A percentile compares a stretch with the other conserved stretches of the same genome.
These are phyloP conservation scores for Dipodascus geniculatus DNA, from an alignment of 805 yeast species.

Conservation along the genomic window DNA sequence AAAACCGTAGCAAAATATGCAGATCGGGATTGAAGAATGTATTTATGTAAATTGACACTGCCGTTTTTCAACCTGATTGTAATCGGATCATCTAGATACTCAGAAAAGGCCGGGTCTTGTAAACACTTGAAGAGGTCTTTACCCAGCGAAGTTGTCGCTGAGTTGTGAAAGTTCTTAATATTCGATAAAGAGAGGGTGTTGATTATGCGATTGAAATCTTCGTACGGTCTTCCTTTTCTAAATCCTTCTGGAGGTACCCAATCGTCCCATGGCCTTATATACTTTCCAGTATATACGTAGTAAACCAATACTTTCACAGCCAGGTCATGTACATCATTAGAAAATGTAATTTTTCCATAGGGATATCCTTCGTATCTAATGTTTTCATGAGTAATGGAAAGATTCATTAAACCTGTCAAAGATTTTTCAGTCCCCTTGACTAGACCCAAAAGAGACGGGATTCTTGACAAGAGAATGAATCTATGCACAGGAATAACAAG, in stretches of 20 bases:
- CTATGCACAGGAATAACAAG: constrained; percentile 13
- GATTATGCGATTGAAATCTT: not conserved
- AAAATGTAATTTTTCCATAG: not conserved
- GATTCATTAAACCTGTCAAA: constrained; percentile 21
- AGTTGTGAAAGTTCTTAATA: not conserved
- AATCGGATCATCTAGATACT: constrained; percentile 29
- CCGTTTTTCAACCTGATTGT: constrained; percentile 37
- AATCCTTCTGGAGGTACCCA: not conserved
- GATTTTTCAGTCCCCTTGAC: constrained; percentile 10
- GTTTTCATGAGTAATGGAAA: constrained; percentile 15
- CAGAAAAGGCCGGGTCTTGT: not conserved
- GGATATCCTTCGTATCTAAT: constrained; percentile 4
- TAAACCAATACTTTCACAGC: constrained; percentile 17
- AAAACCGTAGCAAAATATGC: constrained; percentile 52
- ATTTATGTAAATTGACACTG: constrained; percentile 31
- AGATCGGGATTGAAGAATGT: constrained; percentile 40
- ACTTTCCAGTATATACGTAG: constrained; percentile 20
- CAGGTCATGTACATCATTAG: constrained; percentile 6
- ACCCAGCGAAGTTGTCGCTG: not conserved
- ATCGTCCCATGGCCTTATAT: constrained; percentile 15
- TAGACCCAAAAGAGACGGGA: constrained; percentile 1
- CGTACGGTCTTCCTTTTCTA: not conserved
- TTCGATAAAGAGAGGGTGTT: not conserved
- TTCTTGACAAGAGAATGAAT: constrained; percentile 9
- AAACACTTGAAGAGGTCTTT: not conserved